Evolutionary conservation across 345 rosid genomes (phyloP).

Genomic region (Rhodamnia argentea): DNA sequence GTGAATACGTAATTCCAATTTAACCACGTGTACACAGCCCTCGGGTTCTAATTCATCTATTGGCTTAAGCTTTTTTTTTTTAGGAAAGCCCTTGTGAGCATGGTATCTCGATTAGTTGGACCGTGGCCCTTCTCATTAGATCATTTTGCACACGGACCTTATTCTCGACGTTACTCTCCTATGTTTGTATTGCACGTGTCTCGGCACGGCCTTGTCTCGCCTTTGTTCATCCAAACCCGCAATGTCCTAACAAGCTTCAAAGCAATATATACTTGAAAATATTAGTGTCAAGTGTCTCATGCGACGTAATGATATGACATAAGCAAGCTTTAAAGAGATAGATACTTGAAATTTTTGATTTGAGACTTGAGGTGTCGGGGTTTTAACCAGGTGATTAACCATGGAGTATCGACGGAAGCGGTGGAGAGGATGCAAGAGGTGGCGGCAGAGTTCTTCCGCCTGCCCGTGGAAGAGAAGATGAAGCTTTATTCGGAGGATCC

Average conservation of each 20-base stretch:
- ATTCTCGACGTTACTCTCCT: background rate
- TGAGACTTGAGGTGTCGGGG: background rate
- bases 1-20: background rate
- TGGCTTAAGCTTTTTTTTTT: background rate
- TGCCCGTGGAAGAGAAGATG: constrained; percentile 73
- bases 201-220: background rate
- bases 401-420: constrained; percentile 29
- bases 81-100: background rate
- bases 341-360: background rate
- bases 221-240: background rate
- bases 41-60: background rate
- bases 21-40: background rate
- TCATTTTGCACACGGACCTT: background rate
- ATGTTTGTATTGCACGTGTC: background rate
- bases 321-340: background rate
- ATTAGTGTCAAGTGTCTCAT: background rate
- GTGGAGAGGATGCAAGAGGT: constrained; percentile 34
- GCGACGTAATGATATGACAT: background rate
- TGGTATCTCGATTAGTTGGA: background rate
- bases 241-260: background rate
- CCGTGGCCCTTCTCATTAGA: background rate
- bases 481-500: constrained; percentile 84
- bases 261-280: no score
- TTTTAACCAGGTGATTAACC: constrained; percentile 44
- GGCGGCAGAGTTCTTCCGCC: constrained; percentile 44